These are phyloP conservation scores for Sporobolomyces phaffii DNA, from an alignment of 768 basidiomycete genomes.

Conservation along the genomic window DNA sequence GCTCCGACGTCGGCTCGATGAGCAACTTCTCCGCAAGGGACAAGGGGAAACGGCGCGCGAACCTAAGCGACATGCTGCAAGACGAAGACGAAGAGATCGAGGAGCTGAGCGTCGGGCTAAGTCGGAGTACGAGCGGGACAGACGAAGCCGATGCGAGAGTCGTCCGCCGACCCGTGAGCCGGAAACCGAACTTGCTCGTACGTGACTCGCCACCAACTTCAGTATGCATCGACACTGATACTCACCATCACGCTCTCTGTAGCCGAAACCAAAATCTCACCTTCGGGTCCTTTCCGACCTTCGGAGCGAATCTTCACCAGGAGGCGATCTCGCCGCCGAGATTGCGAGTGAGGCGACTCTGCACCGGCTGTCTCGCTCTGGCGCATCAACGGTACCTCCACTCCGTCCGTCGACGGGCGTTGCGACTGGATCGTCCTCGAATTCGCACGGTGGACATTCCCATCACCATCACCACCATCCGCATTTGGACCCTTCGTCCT, in stretches of 20 bases:
- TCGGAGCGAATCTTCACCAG: slow-evolving; percentile 15
- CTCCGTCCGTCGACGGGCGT: slow-evolving; percentile 9
- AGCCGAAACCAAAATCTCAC: slow-evolving; percentile 42
- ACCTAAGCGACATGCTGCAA: slow-evolving; percentile 10
- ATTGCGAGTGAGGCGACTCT: slow-evolving; percentile 40
- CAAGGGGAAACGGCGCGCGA: neutral
- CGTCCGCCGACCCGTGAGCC: slow-evolving; percentile 12
- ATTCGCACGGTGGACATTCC: neutral
- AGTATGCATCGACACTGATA: neutral
- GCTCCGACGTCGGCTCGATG: neutral
- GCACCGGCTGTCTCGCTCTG: slow-evolving; percentile 31
- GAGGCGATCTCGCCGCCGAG: slow-evolving; percentile 36
- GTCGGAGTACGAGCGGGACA: slow-evolving; percentile 25
- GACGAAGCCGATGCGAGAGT: slow-evolving; percentile 8
- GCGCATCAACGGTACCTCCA: slow-evolving; percentile 22
- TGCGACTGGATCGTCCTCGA: neutral
- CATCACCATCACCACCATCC: slow-evolving; percentile 1
- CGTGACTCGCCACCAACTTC: neutral
- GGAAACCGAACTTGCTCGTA: slow-evolving; percentile 32
- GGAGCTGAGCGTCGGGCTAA: slow-evolving; percentile 12
- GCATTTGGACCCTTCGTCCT: neutral
- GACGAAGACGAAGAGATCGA: slow-evolving; percentile 35
- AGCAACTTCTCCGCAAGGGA: neutral
- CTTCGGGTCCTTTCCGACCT: slow-evolving; percentile 36
- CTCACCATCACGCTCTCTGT: neutral